Percentiles rank a stretch among this genome's conserved stretches.
These are phyloP conservation scores for Neurospora sp. DNA, from an alignment of 495 filamentous ascomycete species.

Conservation along the genomic window DNA sequence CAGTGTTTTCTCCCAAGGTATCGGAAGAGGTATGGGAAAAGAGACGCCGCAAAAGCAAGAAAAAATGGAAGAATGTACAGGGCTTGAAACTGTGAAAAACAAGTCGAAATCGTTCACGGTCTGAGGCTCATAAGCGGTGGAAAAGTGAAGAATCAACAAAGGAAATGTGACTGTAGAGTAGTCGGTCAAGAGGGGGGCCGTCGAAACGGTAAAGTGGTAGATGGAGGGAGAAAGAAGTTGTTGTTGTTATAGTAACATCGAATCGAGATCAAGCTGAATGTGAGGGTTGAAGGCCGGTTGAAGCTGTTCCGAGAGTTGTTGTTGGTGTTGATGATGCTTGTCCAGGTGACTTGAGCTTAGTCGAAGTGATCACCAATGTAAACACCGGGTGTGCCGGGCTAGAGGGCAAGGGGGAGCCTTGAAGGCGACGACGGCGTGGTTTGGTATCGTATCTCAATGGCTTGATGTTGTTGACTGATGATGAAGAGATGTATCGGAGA, in stretches of 20 bases:
- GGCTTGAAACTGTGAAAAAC: conserved; percentile 30
- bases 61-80: conserved; percentile 32
- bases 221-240: conserved; percentile 39
- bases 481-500: not conserved
- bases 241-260: conserved; percentile 62
- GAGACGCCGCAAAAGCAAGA: conserved; percentile 15
- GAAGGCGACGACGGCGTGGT: not conserved
- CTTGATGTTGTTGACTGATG: not conserved
- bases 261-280: conserved; percentile 36
- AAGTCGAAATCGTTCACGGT: conserved; percentile 51
- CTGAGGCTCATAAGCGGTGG: conserved; percentile 59
- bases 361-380: not conserved
- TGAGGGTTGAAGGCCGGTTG: conserved; percentile 31
- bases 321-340: not conserved
- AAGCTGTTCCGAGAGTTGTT: conserved; percentile 13
- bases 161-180: conserved; percentile 28
- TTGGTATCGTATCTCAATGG: not conserved
- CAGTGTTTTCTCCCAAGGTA: conserved; percentile 2
- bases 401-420: not conserved
- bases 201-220: conserved; percentile 31
- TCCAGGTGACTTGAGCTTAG: not conserved
- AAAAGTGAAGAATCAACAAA: conserved; percentile 45
- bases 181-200: conserved; percentile 40
- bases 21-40: conserved; percentile 7
- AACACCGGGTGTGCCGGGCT: not conserved